Evolutionary conservation across 345 rosid species (phyloP), one percentile per base, ranked within the genome.

Genomic region (Trapa incisa): DNA sequence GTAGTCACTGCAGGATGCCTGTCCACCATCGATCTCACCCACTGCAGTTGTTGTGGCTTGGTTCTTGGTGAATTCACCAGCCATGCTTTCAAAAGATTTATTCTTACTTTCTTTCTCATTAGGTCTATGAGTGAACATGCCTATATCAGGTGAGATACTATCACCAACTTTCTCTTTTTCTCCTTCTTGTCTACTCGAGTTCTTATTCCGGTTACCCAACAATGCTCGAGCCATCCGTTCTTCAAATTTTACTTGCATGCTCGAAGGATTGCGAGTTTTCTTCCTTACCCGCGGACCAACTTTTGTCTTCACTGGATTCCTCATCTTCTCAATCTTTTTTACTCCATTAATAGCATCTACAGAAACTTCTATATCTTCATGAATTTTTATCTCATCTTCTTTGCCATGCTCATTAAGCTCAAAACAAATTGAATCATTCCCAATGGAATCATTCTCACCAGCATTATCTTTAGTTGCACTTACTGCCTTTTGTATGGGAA

Each of bases 361-460:
- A 69, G 78, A 74, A 58, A 13, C 63, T 1, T 32, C 37, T 70
- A 81, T 86, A 50, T 79, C 80, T 65, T 52, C 74, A 11, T 69
- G 79, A 11, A 70, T 53, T 57, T 73, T 76, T 53, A 36, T 41
- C 64, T 75, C 89, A 70, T 39, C 78, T 52, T 68, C 78, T 58
- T 70, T 74, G 45, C 72, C 78, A 35, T 80, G 85, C 78, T 82
- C 82, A 69, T 84, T 82, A 61, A 91, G 89, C 82, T 94, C 96
- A 47, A 94, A 91, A 80, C 96, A 91, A 67, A 89, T 85, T 0
- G 95, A 89, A 72, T 86, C 95, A 68, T 96, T 88, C 64, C 87
- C 85, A 10, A 72, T 81, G 5, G 97, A 91, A 80, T 83, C 97
- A 67, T 85, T 97, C 68, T 86, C 89, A 2, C 86, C 88, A 29